Percentiles rank a stretch among this genome's conserved stretches.
These are phyloP conservation scores for Cucurbita argyrosperma DNA, from an alignment of 306 rosid genomes.

Conservation along the genomic window DNA sequence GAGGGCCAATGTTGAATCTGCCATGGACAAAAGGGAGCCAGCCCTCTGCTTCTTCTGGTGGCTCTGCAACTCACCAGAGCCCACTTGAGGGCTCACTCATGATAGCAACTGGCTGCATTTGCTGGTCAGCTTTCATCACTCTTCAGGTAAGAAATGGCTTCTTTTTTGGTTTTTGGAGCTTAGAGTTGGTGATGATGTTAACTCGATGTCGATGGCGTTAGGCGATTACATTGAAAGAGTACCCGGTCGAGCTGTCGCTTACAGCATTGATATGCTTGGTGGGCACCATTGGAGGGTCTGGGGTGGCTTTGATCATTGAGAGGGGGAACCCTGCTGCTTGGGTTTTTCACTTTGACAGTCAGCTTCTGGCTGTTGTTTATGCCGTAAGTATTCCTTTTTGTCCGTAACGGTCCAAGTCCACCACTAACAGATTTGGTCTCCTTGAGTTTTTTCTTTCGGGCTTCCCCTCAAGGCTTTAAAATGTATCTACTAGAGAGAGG, in stretches of 20 bases:
- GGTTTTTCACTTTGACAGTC: conserved; percentile 23
- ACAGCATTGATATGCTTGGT: conserved; percentile 35
- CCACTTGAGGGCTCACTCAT: conserved; percentile 25
- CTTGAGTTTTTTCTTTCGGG: too few species aligned
- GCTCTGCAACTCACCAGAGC: conserved; percentile 9
- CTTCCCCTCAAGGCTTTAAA: too few species aligned
- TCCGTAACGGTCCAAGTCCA: too few species aligned
- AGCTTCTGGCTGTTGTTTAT: conserved; percentile 22
- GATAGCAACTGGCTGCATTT: conserved; percentile 21
- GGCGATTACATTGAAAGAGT: conserved; percentile 36
- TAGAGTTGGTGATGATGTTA: not conserved
- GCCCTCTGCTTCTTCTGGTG: not conserved
- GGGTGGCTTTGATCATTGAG: conserved; percentile 22
- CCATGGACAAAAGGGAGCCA: conserved; percentile 3
- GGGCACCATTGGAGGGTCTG: conserved; percentile 18
- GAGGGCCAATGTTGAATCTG: conserved; percentile 14
- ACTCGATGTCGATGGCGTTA: not conserved
- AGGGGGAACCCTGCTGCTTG: conserved; percentile 36
- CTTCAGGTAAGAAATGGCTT: conserved; percentile 16
- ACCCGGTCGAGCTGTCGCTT: conserved; percentile 37
- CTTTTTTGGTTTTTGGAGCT: not conserved
- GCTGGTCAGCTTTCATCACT: conserved; percentile 36
- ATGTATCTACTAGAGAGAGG: too few species aligned
- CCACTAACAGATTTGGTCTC: rapidly evolving
- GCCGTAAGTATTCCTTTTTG: conserved; percentile 11